phyloP scores from a whole-genome alignment of 257 asterid species.

The Penstemon davidsonii region DNA sequence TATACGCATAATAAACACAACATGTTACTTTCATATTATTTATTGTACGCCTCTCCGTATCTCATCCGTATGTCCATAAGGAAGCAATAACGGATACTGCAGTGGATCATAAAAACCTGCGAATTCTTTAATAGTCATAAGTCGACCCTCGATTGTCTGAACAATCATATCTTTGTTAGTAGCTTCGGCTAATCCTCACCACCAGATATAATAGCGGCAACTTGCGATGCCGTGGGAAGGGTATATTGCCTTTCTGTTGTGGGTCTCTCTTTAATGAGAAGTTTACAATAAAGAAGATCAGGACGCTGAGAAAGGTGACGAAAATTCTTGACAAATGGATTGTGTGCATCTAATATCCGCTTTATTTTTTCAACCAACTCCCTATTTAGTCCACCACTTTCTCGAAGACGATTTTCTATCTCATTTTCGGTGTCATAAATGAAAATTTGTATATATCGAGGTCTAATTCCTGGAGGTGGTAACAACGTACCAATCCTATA shows the following conservation, averaged over 20 bases:
- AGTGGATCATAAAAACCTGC: background rate
- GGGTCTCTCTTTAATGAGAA: background rate
- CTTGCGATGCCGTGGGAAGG: background rate
- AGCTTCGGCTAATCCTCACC: background rate
- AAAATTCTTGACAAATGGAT: background rate
- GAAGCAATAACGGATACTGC: background rate
- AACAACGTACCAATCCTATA: background rate
- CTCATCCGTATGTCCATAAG: background rate
- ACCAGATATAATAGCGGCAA: background rate
- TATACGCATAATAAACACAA: slow-evolving; percentile 9
- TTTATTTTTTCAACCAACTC: background rate
- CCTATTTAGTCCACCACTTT: background rate
- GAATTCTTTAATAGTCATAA: background rate
- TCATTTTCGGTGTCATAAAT: background rate
- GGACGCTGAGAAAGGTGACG: background rate
- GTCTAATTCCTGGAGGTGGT: background rate
- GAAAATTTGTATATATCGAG: background rate
- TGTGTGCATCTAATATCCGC: slow-evolving; percentile 1
- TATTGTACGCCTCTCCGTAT: background rate
- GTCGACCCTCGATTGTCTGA: background rate
- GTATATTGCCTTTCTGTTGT: background rate
- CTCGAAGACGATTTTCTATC: background rate
- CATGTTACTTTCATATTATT: background rate
- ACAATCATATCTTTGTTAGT: background rate
- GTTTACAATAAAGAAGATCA: background rate